Evolutionary conservation across 306 rosid genomes (phyloP).

Genomic region (Begonia loranthoides): DNA sequence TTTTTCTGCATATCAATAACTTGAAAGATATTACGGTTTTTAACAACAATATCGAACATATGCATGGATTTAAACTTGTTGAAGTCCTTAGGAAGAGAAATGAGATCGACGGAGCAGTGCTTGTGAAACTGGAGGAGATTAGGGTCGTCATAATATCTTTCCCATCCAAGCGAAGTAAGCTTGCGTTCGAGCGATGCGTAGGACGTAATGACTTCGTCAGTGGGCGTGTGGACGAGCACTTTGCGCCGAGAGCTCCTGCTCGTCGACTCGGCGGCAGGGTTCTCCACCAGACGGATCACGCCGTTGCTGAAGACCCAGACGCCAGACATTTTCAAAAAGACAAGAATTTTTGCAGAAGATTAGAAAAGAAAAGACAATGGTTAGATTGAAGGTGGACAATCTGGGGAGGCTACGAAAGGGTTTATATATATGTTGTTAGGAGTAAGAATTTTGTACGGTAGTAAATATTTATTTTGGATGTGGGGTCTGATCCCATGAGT

Average conservation of each 20-base stretch:
- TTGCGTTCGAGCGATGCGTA: conserved; percentile 47
- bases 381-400: not conserved
- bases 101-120: conserved; percentile 63
- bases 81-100: conserved; percentile 81
- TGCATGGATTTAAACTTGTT: conserved; percentile 72
- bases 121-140: conserved; percentile 84
- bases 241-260: conserved; percentile 32
- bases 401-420: not conserved
- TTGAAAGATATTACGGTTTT: conserved; percentile 64
- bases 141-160: conserved; percentile 77
- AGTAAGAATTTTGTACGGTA: no score
- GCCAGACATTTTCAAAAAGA: conserved; percentile 47
- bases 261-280: conserved; percentile 35
- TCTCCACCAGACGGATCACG: conserved; percentile 70
- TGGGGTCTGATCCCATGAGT: not conserved
- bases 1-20: conserved; percentile 45
- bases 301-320: conserved; percentile 95
- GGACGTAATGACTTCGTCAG: conserved; percentile 48
- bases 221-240: conserved; percentile 54
- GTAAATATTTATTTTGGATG: not conserved
- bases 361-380: not conserved
- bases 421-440: not conserved
- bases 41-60: conserved; percentile 92
- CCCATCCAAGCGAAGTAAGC: conserved; percentile 65
- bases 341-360: not conserved